phyloP scores from a whole-genome alignment of 495 filamentous ascomycete genomes.

The Podospora anserina region DNA sequence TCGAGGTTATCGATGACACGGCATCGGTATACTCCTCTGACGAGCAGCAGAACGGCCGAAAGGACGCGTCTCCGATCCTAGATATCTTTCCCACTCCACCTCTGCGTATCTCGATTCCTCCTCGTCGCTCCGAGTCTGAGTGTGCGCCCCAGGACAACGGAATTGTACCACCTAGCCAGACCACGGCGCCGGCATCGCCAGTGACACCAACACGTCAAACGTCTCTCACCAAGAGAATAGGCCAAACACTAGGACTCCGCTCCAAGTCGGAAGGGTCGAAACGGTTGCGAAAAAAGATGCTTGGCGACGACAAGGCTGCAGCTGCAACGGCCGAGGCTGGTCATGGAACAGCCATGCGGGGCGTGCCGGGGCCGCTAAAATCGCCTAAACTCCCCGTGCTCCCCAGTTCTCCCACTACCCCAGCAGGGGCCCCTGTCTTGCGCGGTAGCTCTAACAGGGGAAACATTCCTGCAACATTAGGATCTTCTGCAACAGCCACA shows the following conservation, averaged over 20 bases:
- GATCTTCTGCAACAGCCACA: conserved; percentile 14
- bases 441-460: conserved; percentile 7
- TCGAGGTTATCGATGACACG: conserved; percentile 25
- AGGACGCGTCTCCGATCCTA: not conserved
- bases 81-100: conserved; percentile 28
- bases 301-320: conserved; percentile 27
- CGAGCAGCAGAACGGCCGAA: conserved; percentile 16
- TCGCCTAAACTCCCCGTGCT: conserved; percentile 22
- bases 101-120: conserved; percentile 23
- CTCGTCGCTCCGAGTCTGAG: not conserved
- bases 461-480: conserved; percentile 23
- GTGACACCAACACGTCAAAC: conserved; percentile 20
- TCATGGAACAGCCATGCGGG: conserved; percentile 20
- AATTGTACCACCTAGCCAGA: conserved; percentile 16
- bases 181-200: conserved; percentile 11
- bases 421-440: conserved; percentile 23
- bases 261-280: conserved; percentile 22
- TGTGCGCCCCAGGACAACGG: conserved; percentile 1
- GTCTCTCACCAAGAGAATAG: conserved; percentile 29
- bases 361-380: conserved; percentile 24
- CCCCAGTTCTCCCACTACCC: conserved; percentile 28
- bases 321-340: conserved; percentile 13
- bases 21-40: conserved; percentile 24
- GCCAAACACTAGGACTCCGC: conserved; percentile 41
- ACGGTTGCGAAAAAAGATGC: conserved; percentile 37